These are phyloP conservation scores for Leccinum truebloodii DNA, from an alignment of 768 basidiomycete species.

Conservation along the genomic window DNA sequence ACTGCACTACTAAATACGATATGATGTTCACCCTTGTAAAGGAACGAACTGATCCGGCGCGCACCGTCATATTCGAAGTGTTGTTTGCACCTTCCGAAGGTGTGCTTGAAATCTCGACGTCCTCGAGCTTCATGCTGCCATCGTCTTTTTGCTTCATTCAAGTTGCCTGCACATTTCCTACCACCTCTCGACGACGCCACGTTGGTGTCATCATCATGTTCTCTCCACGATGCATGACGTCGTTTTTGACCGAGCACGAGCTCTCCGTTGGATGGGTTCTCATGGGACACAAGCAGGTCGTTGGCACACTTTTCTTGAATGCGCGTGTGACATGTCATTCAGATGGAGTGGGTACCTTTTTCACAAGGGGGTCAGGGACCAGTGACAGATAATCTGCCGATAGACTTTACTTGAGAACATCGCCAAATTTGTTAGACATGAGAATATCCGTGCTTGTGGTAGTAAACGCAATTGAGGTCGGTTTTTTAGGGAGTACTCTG, in stretches of 20 bases:
- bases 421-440: constrained; percentile 93
- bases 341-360: constrained; percentile 62
- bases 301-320: constrained; percentile 30
- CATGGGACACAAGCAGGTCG: constrained; percentile 53
- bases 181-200: constrained; percentile 15
- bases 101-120: neutral
- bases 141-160: constrained; percentile 26
- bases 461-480: constrained; percentile 63
- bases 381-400: neutral
- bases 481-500: constrained; percentile 84
- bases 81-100: constrained; percentile 14
- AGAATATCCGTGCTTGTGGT: constrained; percentile 67
- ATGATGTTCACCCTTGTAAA: constrained; percentile 36
- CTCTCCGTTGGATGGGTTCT: constrained; percentile 66
- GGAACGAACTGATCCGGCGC: constrained; percentile 51
- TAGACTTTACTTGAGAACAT: constrained; percentile 71
- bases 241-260: constrained; percentile 71
- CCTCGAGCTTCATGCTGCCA: constrained; percentile 25
- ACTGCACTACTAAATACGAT: constrained; percentile 64
- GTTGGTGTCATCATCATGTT: constrained; percentile 28
- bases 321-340: neutral
- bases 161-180: constrained; percentile 19
- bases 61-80: constrained; percentile 37
- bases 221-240: constrained; percentile 30
- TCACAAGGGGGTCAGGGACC: neutral